Base-by-base conservation (phyloP, 495 filamentous ascomycete species). In the Penicillium nucicola region DNA sequence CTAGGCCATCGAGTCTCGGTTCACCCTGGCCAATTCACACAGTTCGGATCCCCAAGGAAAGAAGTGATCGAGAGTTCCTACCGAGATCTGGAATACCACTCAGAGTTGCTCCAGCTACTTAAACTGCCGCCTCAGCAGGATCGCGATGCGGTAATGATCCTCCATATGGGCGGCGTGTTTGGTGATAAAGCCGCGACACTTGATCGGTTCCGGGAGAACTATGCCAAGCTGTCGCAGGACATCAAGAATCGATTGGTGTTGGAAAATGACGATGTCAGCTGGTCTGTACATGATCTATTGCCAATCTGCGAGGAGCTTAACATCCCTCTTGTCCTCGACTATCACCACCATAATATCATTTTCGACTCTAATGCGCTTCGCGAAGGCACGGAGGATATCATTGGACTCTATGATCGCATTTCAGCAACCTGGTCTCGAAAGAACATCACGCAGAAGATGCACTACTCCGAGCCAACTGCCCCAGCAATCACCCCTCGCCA, bases 291-390 rank as follows among this genome's bases (percentile, higher is more conserved):
- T 56, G 92, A 97, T 49, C 72, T 97, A 11, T 76, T 98, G 0
- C 92, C 92, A 0, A 76, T 95, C 1, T 98, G 92, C 68, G 86
- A 97, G 66, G 92, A 95, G 59, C 76, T 97, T 35, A 87, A 91
- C 62, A 96, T 98, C 43, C 93, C 92, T 0, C 70, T 97, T 4
- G 92, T 96, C 5, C 83, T 97, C 13, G 93, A 97, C 67, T 98
- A 81, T 56, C 92, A 97, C 56, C 93, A 98, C 56, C 88, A 97
- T 75, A 97, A 97, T 66, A 96, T 97, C 57, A 74, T 93, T 20
- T 95, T 95, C 57, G 86, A 93, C 61, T 52, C 74, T 3, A 71
- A 69, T 8, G 58, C 87, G 50, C 72, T 95, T 19, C 86, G 92
- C 1, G 92, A 93, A 67, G 92, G 93, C 1, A 97, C 90, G 0